Conservation (phyloP, 2,329 filamentous ascomycete genomes). For the Coleophoma cylindrospora region DNA sequence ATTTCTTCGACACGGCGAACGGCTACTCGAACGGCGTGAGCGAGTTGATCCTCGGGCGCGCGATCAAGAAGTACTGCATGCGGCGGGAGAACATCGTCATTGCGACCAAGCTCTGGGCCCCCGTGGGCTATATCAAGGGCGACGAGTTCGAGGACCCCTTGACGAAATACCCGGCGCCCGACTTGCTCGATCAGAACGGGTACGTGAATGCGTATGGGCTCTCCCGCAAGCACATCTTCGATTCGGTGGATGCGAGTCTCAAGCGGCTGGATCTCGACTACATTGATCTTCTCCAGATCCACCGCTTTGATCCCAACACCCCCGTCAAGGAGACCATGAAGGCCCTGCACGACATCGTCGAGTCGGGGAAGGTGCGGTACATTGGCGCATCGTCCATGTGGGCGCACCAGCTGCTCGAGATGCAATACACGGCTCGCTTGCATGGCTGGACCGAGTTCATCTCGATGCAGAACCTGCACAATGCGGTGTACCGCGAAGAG, state of each 20-base stretch:
- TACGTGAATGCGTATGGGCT: constrained; percentile 36
- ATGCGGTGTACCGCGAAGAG: constrained; percentile 52
- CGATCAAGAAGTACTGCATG: constrained; percentile 53
- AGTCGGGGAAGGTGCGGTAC: constrained; percentile 51
- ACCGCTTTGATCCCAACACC: constrained; percentile 47
- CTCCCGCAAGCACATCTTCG: constrained; percentile 59
- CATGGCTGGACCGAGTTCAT: constrained; percentile 52
- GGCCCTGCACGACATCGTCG: constrained; percentile 52
- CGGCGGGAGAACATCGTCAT: constrained; percentile 52
- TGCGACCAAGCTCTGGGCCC: constrained; percentile 48
- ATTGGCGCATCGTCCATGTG: constrained; percentile 46
- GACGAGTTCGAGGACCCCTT: constrained; percentile 18
- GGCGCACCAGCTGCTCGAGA: constrained; percentile 40
- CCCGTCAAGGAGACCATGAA: constrained; percentile 57
- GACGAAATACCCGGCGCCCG: constrained; percentile 35
- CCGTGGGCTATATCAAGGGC: constrained; percentile 38
- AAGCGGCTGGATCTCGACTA: constrained; percentile 48
- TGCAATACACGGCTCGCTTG: constrained; percentile 46
- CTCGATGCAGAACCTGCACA: constrained; percentile 53
- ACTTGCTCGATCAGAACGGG: constrained; percentile 41
- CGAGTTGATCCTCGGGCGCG: constrained; percentile 50
- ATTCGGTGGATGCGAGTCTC: constrained; percentile 56
- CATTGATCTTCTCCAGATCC: constrained; percentile 57
- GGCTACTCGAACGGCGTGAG: constrained; percentile 50
- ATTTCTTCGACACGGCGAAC: constrained; percentile 53